Conservation (phyloP, 345 rosid genomes). For the Hypericum perforatum region DNA sequence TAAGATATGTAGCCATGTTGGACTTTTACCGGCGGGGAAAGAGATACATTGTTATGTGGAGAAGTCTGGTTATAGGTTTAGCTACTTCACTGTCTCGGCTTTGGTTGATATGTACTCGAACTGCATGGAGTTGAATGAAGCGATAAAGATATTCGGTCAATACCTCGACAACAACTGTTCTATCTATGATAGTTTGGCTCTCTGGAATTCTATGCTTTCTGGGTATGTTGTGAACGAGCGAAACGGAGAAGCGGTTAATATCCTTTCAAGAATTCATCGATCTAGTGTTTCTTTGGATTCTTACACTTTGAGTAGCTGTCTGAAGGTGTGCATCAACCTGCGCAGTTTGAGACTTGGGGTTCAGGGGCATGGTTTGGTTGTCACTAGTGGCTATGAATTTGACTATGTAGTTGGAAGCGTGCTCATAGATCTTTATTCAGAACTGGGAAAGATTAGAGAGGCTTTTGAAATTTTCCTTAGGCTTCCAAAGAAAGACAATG, state of each 20-base stretch:
- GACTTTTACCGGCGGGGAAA: conserved; percentile 34
- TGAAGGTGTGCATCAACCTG: conserved; percentile 52
- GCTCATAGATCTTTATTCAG: conserved; percentile 48
- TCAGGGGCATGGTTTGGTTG: conserved; percentile 56
- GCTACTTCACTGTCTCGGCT: conserved; percentile 44
- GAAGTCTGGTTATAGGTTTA: conserved; percentile 45
- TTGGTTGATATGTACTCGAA: conserved; percentile 67
- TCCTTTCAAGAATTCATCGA: conserved; percentile 34
- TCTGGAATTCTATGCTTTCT: conserved; percentile 61
- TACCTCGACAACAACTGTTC: conserved; percentile 3
- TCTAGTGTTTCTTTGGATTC: conserved; percentile 39
- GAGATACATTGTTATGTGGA: conserved; percentile 47
- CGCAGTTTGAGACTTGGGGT: conserved; percentile 34
- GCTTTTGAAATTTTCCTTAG: conserved; percentile 31
- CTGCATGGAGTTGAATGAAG: conserved; percentile 34
- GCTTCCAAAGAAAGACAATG: conserved; percentile 46
- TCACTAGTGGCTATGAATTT: conserved; percentile 41
- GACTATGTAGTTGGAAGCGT: conserved; percentile 56
- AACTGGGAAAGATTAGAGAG: conserved; percentile 30
- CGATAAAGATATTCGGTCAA: conserved; percentile 28
- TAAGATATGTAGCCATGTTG: conserved; percentile 39
- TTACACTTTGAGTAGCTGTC: conserved; percentile 49
- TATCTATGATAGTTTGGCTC: conserved; percentile 22
- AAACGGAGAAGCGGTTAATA: conserved; percentile 29
- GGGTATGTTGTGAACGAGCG: conserved; percentile 40